These are phyloP conservation scores for Penicillium sp. DNA, from an alignment of 2,329 filamentous ascomycete species.

Conservation along the genomic window DNA sequence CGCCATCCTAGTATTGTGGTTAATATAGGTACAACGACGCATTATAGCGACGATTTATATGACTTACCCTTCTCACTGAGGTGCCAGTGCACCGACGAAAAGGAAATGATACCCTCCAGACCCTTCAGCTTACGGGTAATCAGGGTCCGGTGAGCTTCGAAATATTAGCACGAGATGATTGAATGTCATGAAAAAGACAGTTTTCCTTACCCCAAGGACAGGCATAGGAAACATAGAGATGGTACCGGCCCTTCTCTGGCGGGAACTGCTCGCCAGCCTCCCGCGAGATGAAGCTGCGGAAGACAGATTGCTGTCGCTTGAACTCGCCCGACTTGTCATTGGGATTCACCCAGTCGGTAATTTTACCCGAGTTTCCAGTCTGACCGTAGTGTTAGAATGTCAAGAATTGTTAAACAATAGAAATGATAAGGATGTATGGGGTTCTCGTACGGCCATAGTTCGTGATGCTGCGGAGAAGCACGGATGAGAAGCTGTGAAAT, in stretches of 20 bases:
- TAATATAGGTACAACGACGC: background rate
- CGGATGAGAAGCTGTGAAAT: constrained; percentile 16
- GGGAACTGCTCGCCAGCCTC: constrained; percentile 73
- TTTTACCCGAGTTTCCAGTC: constrained; percentile 47
- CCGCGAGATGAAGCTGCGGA: constrained; percentile 76
- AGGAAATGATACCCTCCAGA: constrained; percentile 76
- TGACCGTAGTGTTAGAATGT: constrained; percentile 5
- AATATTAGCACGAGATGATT: constrained; percentile 4
- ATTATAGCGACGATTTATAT: background rate
- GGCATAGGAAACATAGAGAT: constrained; percentile 91
- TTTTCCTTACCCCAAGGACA: constrained; percentile 72
- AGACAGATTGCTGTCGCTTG: constrained; percentile 81
- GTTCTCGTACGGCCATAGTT: constrained; percentile 36
- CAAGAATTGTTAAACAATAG: background rate
- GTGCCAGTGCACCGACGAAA: constrained; percentile 90
- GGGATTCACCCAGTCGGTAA: constrained; percentile 81
- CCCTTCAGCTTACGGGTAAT: constrained; percentile 91
- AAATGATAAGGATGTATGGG: background rate
- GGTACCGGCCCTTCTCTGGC: constrained; percentile 84
- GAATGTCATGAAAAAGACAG: background rate
- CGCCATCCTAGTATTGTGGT: constrained; percentile 66
- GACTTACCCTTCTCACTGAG: constrained; percentile 64
- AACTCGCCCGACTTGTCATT: constrained; percentile 83
- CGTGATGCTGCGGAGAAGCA: constrained; percentile 24
- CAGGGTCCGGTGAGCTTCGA: constrained; percentile 73